Conservation (phyloP, 1,284 basidiomycete genomes). For the Rhodotorula sp. region DNA sequence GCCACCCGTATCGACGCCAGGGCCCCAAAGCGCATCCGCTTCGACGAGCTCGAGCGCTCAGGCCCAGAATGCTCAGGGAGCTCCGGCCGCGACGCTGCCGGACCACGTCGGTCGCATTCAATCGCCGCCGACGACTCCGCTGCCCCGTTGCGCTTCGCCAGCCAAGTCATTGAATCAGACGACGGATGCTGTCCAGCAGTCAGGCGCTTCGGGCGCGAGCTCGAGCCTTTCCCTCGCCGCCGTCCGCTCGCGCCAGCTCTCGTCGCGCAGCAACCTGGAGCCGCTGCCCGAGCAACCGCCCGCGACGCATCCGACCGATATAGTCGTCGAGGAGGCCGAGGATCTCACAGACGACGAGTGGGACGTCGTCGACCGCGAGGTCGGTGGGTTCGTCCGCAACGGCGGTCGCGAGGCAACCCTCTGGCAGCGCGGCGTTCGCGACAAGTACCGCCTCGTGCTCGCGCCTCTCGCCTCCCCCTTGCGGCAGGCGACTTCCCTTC, state of each 20-base stretch:
- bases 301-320: neutral
- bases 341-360: constrained; percentile 43
- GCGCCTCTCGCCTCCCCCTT: constrained; percentile 17
- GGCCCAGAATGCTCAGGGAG: too few relatives aligned
- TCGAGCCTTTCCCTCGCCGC: constrained; percentile 7
- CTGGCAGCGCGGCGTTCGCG: constrained; percentile 49
- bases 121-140: too few relatives aligned
- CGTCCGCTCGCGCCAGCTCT: constrained; percentile 7
- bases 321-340: constrained; percentile 21
- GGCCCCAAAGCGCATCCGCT: too few relatives aligned
- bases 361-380: constrained; percentile 47
- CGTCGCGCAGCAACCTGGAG: constrained; percentile 24
- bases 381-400: constrained; percentile 36
- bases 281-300: constrained; percentile 18
- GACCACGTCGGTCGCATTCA: too few relatives aligned
- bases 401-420: constrained; percentile 49
- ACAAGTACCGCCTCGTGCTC: constrained; percentile 41
- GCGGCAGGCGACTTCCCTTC: neutral
- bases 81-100: too few relatives aligned
- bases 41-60: too few relatives aligned
- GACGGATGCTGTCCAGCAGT: too few relatives aligned
- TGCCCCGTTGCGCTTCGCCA: too few relatives aligned
- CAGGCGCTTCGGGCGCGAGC: neutral
- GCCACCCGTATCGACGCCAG: too few relatives aligned
- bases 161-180: too few relatives aligned